Conservation (phyloP, 805 yeast species). For the Zygosaccharomyces rouxii region DNA sequence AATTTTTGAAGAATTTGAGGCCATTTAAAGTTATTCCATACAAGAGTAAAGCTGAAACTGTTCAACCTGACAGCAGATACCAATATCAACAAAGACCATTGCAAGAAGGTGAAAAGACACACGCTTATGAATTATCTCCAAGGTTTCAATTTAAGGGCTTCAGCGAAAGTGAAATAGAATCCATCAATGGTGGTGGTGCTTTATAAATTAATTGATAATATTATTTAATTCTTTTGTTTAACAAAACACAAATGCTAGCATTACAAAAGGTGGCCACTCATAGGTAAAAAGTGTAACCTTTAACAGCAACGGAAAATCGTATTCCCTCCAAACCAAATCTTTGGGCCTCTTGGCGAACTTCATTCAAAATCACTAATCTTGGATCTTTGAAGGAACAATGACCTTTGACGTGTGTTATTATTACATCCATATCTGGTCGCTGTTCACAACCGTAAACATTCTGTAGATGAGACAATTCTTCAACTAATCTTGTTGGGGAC, state of each 20-base stretch:
- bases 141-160: conserved; percentile 67
- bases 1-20: conserved; percentile 32
- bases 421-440: conserved; percentile 30
- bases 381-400: conserved; percentile 46
- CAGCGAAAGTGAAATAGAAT: conserved; percentile 67
- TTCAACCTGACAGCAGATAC: conserved; percentile 17
- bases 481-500: conserved; percentile 58
- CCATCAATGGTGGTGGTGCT: conserved; percentile 82
- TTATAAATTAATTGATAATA: conserved; percentile 32
- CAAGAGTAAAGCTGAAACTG: conserved; percentile 40
- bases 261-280: background rate
- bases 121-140: conserved; percentile 64
- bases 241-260: background rate
- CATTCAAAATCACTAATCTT: conserved; percentile 46
- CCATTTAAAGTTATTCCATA: conserved; percentile 41
- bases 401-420: conserved; percentile 55
- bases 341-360: conserved; percentile 44
- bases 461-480: conserved; percentile 44
- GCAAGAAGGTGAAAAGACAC: conserved; percentile 38
- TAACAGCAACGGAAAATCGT: conserved; percentile 27
- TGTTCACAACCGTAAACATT: conserved; percentile 42
- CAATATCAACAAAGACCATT: conserved; percentile 36
- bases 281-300: conserved; percentile 20
- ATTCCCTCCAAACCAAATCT: conserved; percentile 9
- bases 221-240: conserved; percentile 2